phyloP scores from a whole-genome alignment of 805 yeast genomes.

The Candida ovalis region DNA sequence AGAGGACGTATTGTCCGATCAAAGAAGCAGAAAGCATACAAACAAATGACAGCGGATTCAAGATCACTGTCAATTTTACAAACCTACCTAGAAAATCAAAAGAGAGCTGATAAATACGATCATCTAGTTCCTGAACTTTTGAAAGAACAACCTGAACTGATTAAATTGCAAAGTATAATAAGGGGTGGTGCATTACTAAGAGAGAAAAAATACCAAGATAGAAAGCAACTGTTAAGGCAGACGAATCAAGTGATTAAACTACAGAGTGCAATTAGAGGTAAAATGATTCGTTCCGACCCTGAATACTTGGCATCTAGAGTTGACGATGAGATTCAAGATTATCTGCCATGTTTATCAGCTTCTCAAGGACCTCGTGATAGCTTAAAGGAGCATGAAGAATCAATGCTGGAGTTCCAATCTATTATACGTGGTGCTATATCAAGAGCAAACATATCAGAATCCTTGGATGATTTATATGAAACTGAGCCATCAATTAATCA shows the following conservation, averaged over 20 bases:
- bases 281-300: conserved; percentile 24
- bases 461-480: conserved; percentile 38
- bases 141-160: conserved; percentile 20
- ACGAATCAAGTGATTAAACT: conserved; percentile 28
- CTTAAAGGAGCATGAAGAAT: not conserved
- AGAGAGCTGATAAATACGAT: conserved; percentile 18
- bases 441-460: conserved; percentile 39
- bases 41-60: conserved; percentile 16
- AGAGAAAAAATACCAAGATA: conserved; percentile 13
- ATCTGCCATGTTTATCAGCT: not conserved
- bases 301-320: conserved; percentile 3
- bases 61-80: conserved; percentile 38
- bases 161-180: conserved; percentile 33
- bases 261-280: conserved; percentile 45
- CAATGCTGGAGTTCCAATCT: conserved; percentile 13
- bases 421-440: conserved; percentile 43
- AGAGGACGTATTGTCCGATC: conserved; percentile 44
- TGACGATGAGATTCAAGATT: not conserved
- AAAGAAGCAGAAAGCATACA: conserved; percentile 20
- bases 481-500: conserved; percentile 36
- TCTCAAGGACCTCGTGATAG: not conserved
- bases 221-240: conserved; percentile 19
- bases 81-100: conserved; percentile 32
- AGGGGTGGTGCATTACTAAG: conserved; percentile 30
- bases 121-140: conserved; percentile 14